Percentiles rank a stretch among this genome's conserved stretches.
Conservation (phyloP, 2,329 filamentous ascomycete species). For the Tolypocladium guangdongense region DNA sequence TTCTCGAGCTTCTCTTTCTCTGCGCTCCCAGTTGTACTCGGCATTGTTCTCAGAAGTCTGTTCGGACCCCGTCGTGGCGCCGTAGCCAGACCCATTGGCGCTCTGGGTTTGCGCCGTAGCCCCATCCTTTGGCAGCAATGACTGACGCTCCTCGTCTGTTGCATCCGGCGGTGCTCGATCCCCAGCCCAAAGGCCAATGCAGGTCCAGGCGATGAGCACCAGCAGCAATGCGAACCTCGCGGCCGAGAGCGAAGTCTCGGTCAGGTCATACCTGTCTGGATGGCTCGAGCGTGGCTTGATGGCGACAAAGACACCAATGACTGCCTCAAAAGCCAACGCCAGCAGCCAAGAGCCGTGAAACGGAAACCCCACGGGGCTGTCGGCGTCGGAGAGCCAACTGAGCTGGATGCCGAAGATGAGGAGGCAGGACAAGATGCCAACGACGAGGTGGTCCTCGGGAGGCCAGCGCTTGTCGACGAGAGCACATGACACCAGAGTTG, state of each 20-base stretch:
- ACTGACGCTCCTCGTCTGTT: slow-evolving; percentile 46
- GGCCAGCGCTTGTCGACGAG: slow-evolving; percentile 25
- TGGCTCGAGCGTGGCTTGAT: slow-evolving; percentile 1
- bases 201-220: slow-evolving; percentile 16
- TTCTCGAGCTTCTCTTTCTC: slow-evolving; percentile 41
- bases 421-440: slow-evolving; percentile 50
- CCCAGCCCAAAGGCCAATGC: slow-evolving; percentile 15
- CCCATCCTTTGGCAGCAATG: slow-evolving; percentile 34
- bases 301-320: slow-evolving; percentile 24
- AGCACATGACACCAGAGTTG: slow-evolving; percentile 25
- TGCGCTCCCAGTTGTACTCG: slow-evolving; percentile 45
- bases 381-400: slow-evolving; percentile 38
- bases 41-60: slow-evolving; percentile 25
- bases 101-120: slow-evolving; percentile 7
- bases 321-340: slow-evolving; percentile 44
- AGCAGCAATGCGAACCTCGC: slow-evolving; percentile 14
- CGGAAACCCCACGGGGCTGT: slow-evolving; percentile 47
- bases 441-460: slow-evolving; percentile 35
- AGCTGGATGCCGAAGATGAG: slow-evolving; percentile 54
- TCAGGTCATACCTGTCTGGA: slow-evolving; percentile 9
- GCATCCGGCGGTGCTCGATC: slow-evolving; percentile 12
- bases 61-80: slow-evolving; percentile 28
- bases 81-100: slow-evolving; percentile 24
- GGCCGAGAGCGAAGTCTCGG: slow-evolving; percentile 11
- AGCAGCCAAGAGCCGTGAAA: slow-evolving; percentile 53